A percentile compares a stretch with the other conserved stretches of the same genome.
Evolutionary conservation across 768 basidiomycete species (phyloP).

Genomic region (Kwoniella sp.): DNA sequence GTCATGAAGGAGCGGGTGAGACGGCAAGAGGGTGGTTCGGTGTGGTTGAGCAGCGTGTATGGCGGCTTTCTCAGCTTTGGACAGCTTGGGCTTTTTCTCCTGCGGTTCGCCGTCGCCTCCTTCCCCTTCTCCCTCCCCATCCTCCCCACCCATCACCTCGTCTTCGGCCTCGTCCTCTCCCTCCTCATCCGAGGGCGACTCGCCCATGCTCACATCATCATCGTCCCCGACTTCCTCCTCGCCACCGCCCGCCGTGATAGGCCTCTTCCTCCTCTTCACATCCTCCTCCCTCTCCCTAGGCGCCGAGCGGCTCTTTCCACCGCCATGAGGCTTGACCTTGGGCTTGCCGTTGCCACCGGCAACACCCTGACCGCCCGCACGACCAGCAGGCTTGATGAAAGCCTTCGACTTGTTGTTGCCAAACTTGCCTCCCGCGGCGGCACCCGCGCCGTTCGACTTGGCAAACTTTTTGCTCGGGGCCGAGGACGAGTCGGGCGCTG

Average conservation of each 20-base stretch:
- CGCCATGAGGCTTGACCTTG: too few species aligned
- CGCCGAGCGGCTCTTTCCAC: neutral
- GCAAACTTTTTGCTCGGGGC: neutral
- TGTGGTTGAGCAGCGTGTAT: constrained; percentile 49
- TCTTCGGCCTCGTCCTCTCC: constrained; percentile 23
- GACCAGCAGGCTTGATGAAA: neutral
- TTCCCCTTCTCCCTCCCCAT: constrained; percentile 22
- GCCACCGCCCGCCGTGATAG: constrained; percentile 31
- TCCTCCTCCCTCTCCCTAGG: constrained; percentile 13
- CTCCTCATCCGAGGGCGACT: constrained; percentile 12
- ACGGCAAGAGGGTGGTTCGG: constrained; percentile 45
- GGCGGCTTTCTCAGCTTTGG: constrained; percentile 43
- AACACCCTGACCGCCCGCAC: neutral
- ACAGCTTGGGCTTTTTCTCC: constrained; percentile 33
- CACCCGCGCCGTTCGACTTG: neutral
- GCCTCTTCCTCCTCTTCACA: constrained; percentile 25
- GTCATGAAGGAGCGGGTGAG: constrained; percentile 45
- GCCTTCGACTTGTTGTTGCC: neutral
- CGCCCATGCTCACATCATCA: constrained; percentile 22
- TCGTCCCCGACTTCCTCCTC: constrained; percentile 28
- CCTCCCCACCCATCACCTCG: constrained; percentile 28
- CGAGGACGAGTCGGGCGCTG: neutral
- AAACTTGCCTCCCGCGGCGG: neutral
- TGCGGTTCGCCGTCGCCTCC: constrained; percentile 8
- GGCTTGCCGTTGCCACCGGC: constrained; percentile 1